These are phyloP conservation scores for Phallus indusiatus DNA, from an alignment of 768 basidiomycete species.

Conservation along the genomic window DNA sequence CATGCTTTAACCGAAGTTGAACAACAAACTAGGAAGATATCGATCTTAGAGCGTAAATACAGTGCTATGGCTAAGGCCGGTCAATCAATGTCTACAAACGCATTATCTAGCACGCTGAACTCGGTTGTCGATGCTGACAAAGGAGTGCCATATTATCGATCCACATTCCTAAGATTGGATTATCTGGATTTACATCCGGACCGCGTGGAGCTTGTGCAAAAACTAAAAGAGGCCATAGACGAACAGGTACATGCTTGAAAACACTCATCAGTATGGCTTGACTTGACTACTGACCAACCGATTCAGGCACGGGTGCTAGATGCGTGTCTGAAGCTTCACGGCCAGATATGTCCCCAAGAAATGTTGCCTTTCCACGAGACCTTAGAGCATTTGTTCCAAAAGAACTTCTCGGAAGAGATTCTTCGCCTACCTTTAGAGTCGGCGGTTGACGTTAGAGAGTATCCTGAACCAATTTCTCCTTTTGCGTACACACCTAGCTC, in stretches of 20 bases:
- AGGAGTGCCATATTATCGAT: constrained; percentile 71
- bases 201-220: constrained; percentile 58
- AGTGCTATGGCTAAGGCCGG: constrained; percentile 69
- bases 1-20: constrained; percentile 76
- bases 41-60: constrained; percentile 58
- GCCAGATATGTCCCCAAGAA: constrained; percentile 70
- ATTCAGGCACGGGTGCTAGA: constrained; percentile 69
- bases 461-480: constrained; percentile 17
- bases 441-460: constrained; percentile 32
- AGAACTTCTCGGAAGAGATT: constrained; percentile 79
- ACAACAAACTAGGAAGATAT: constrained; percentile 69
- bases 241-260: constrained; percentile 53
- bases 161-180: constrained; percentile 61
- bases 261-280: background rate
- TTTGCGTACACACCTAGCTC: constrained; percentile 9
- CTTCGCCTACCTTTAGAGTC: constrained; percentile 56
- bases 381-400: constrained; percentile 74
- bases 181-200: constrained; percentile 65
- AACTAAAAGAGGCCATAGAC: constrained; percentile 65
- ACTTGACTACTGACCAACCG: background rate
- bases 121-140: constrained; percentile 77
- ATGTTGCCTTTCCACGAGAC: constrained; percentile 92
- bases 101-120: constrained; percentile 80
- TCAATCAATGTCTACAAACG: constrained; percentile 66
- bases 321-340: constrained; percentile 76